Conservation (phyloP, 192 early-diverging fungal species). For the Backusella parvicylindrica region DNA sequence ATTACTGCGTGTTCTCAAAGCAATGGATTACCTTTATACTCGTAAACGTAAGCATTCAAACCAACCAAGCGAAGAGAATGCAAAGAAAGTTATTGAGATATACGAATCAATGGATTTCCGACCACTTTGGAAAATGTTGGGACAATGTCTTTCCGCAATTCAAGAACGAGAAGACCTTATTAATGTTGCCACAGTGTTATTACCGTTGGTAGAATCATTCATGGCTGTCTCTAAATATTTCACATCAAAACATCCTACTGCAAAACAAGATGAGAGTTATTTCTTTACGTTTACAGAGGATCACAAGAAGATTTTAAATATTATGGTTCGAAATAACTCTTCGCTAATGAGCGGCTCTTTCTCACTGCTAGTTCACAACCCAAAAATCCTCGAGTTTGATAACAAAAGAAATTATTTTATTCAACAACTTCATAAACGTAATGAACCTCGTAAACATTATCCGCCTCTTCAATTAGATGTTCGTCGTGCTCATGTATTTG, state of each 20-base stretch:
- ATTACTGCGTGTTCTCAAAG: conserved; percentile 88
- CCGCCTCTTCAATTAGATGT: conserved; percentile 83
- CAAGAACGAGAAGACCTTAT: conserved; percentile 73
- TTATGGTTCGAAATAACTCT: conserved; percentile 96
- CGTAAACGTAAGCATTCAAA: conserved; percentile 20
- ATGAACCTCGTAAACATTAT: conserved; percentile 53
- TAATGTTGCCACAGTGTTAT: conserved; percentile 84
- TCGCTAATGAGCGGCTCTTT: conserved; percentile 95
- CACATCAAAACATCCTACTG: conserved; percentile 23
- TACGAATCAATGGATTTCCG: conserved; percentile 49
- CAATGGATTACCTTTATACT: conserved; percentile 84
- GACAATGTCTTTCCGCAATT: conserved; percentile 66
- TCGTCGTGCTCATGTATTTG: conserved; percentile 90
- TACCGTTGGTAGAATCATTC: conserved; percentile 94
- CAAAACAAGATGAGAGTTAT: conserved; percentile 34
- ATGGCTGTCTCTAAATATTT: conserved; percentile 99
- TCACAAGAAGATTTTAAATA: conserved; percentile 94
- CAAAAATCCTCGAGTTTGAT: conserved; percentile 97
- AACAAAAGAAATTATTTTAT: conserved; percentile 98
- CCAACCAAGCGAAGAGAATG: conserved; percentile 24
- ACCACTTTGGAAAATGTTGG: conserved; percentile 75
- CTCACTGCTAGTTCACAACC: conserved; percentile 90
- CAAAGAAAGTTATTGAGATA: conserved; percentile 45
- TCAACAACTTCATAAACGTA: conserved; percentile 89
- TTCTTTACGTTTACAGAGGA: conserved; percentile 90